Conservation (phyloP, 345 rosid genomes). For the Linum tenue region DNA sequence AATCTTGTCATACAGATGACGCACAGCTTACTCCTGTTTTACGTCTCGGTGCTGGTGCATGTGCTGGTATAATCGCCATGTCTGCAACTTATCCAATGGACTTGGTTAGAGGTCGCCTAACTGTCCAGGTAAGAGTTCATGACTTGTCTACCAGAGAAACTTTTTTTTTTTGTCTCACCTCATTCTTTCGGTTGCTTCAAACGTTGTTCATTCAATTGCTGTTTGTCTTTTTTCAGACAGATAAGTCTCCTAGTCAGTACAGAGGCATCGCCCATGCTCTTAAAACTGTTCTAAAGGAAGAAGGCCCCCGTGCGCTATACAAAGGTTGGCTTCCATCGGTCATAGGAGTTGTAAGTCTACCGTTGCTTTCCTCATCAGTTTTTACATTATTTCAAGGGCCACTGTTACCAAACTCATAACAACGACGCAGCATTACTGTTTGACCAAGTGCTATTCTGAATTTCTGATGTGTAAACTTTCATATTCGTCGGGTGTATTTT, state of each 20-base stretch:
- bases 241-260: conserved; percentile 62
- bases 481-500: too few relatives aligned
- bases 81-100: conserved; percentile 91
- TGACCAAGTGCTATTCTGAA: too few relatives aligned
- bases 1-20: conserved; percentile 43
- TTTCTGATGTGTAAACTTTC: too few relatives aligned
- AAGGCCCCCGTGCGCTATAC: conserved; percentile 93
- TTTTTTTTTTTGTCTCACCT: conserved; percentile 5
- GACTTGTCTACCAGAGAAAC: neutral
- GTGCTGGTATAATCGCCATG: conserved; percentile 95
- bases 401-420: neutral
- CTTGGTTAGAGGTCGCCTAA: conserved; percentile 81
- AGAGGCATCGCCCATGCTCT: conserved; percentile 79
- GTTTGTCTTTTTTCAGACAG: conserved; percentile 50
- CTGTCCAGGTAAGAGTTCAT: conserved; percentile 63
- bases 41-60: conserved; percentile 90
- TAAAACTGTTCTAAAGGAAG: conserved; percentile 61
- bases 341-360: conserved; percentile 88
- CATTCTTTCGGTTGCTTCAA: conserved; percentile 10
- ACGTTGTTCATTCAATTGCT: neutral
- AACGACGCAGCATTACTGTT: too few relatives aligned
- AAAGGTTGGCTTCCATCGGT: conserved; percentile 99
- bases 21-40: conserved; percentile 76
- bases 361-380: neutral
- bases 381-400: neutral